Evolutionary conservation across 164 flowering plant species (phyloP), one percentile per base, ranked within the genome.

Genomic region (Chimonanthus praecox): DNA sequence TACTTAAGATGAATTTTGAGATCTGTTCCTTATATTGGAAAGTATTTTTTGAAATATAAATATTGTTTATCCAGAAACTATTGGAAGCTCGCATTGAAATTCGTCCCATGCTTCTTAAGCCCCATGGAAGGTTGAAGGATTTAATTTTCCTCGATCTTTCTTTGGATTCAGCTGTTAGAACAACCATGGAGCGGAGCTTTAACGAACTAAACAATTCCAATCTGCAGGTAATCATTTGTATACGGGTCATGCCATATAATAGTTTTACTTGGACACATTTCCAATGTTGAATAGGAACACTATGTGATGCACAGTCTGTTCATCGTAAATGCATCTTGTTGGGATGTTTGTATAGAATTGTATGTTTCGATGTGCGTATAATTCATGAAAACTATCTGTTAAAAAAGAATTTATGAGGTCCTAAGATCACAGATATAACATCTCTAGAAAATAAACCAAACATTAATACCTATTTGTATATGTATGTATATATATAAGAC

Each of bases 81-180:
- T 49, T 80, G 73, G 80, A 71, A 64, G 68, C 80, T 10, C 82
- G 82, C 54, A 58, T 77, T 64, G 80, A 74, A 47, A 77, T 80
- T 68, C 80, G 64, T 48, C 80, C 82, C 8, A 7, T 80, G 69
- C 70, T 80, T 10, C 64, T 72, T 18, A 71, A 66, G 60, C 64
- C 80, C 16, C 80, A 80, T 68, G 78, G 58, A 72, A 80, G 80
- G 78, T 51, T 77, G 73, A 80, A 77, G 73, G 82, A 80, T 70
- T 58, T 80, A 50, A 70, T 80, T 16, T 80, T 80, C 58, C 78
- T 80, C 20, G 82, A 80, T 69, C 71, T 80, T 77, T 77, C 82
- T 60, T 74, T 80, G 71, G 80, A 77, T 71, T 80, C 80, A 18
- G 58, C 82, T 77, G 71, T 80, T 47, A 80, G 72, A 68, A 80